A percentile compares a stretch with the other conserved stretches of the same genome.
Conservation (phyloP, 2,329 filamentous ascomycete genomes). For the Metarhizium guizhouense region DNA sequence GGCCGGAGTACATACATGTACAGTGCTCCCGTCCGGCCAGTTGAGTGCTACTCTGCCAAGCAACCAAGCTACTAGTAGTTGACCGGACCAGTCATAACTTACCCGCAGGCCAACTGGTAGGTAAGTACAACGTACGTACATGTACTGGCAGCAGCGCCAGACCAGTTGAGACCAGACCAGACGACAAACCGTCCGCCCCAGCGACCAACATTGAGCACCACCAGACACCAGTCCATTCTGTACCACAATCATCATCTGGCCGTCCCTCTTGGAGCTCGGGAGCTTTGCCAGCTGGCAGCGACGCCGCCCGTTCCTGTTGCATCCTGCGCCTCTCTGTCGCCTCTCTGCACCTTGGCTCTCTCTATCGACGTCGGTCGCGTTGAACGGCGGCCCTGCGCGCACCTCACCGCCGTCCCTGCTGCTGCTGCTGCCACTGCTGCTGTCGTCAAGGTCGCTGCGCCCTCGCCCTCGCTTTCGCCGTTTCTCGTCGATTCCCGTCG, state of each 20-base stretch:
- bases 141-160: no score
- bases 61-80: no score
- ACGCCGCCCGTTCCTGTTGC: background rate
- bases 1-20: no score
- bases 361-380: background rate
- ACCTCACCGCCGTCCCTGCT: slow-evolving; percentile 1
- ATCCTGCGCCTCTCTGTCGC: background rate
- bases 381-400: background rate
- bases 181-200: background rate
- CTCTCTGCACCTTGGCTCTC: background rate
- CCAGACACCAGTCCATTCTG: background rate
- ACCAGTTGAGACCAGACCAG: no score
- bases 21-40: no score
- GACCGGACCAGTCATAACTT: no score
- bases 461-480: no score
- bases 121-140: no score
- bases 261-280: slow-evolving; percentile 4
- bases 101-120: no score
- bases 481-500: background rate
- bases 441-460: background rate
- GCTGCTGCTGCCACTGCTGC: slow-evolving; percentile 2
- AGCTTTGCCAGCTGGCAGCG: slow-evolving; percentile 7
- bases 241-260: slow-evolving; percentile 2
- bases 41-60: no score
- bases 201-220: background rate